Percentiles rank a stretch among this genome's conserved stretches.
These are phyloP conservation scores for Paecilomyces sp. DNA, from an alignment of 2,329 filamentous ascomycete genomes.

Conservation along the genomic window DNA sequence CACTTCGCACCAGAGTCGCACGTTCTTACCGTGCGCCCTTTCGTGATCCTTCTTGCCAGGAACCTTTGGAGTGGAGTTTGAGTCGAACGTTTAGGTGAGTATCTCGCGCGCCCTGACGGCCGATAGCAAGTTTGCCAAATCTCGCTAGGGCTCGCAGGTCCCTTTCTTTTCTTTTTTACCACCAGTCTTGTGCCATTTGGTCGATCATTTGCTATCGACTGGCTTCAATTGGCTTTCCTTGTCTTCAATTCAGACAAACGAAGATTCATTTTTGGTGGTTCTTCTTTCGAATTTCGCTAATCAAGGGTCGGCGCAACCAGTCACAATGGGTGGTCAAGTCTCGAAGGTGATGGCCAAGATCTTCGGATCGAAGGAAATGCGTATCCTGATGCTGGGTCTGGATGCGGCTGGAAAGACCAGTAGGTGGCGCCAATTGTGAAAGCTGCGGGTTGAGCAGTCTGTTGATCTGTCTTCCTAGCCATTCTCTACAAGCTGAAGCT, in stretches of 20 bases:
- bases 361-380: slow-evolving; percentile 99
- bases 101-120: neutral
- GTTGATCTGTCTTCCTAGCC: slow-evolving; percentile 35
- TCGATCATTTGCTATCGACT: neutral
- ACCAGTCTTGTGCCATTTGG: neutral
- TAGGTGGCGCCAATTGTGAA: slow-evolving; percentile 22
- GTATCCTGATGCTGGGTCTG: slow-evolving; percentile 93
- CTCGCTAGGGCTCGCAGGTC: neutral
- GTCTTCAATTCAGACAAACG: neutral
- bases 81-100: neutral
- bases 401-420: slow-evolving; percentile 98
- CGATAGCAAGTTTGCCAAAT: neutral
- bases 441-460: neutral
- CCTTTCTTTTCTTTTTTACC: neutral
- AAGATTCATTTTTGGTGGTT: neutral
- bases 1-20: neutral
- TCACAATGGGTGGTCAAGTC: slow-evolving; percentile 81
- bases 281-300: neutral
- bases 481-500: slow-evolving; percentile 99
- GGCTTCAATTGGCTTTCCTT: neutral
- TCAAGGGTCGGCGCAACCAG: slow-evolving; percentile 1
- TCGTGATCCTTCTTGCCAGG: neutral
- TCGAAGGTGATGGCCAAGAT: slow-evolving; percentile 98
- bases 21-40: neutral
- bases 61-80: neutral